Base-by-base conservation (phyloP, 106 monocot genomes). In the Iris macrosiphon region DNA sequence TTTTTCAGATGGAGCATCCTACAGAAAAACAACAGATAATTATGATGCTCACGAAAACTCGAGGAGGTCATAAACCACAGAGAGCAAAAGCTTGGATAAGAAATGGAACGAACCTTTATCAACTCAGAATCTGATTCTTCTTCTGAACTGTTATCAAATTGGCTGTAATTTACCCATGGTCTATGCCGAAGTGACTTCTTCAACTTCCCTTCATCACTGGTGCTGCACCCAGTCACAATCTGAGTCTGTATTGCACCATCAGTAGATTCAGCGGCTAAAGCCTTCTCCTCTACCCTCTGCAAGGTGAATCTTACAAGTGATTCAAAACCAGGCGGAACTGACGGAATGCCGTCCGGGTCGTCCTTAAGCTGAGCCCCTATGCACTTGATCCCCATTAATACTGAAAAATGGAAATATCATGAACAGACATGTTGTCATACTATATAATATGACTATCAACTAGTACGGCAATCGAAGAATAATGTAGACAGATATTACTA, bases 251-350 rank as follows among this genome's bases (percentile, higher is more conserved):
- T 6, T 31, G 74, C 37, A 41, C 50, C 60, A 58, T 61, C 52
- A 53, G 10, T 31, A 44, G 24, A 16, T 30, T 10, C 40, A 55
- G 73, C 29, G 20, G 19, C 39, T n/a, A 7, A 27, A 45, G 5
- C 52, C 61, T 59, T 35, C 7, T 62, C 66, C 15, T 70, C 69
- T 4, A 62, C 34, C 40, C 64, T 73, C 17, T 75, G 51, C 44
- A 90, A 75, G 39, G 74, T 59, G 49, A 90, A 78, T 51, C 79
- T 57, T 22, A 35, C 51, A 7, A 69, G 39, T 13, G 82, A 61
- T 7, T 33, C 70, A 65, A 86, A 92, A n/a, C 92, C 92, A 18
- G 92, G 91, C 25, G 91, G 91, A 70, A 85, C 59, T 54, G 66
- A 57, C 49, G 79, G 76, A 32, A 65, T 62, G 11, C 25, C 52